Conservation (phyloP, 257 asterid genomes). For the Plantago ovata region DNA sequence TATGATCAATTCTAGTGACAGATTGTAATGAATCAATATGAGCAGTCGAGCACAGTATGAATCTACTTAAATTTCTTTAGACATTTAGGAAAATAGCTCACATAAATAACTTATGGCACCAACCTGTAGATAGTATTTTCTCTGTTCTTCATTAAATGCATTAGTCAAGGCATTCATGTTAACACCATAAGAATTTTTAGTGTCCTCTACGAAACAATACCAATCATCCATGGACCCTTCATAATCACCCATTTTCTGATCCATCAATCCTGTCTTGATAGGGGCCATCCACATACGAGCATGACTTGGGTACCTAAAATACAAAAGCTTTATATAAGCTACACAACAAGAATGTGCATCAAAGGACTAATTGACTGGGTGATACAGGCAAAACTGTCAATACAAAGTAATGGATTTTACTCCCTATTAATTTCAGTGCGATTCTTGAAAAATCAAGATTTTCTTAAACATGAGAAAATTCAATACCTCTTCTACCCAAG, state of each 20-base stretch:
- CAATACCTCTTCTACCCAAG: no score
- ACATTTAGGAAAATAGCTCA: not conserved
- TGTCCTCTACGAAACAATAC: slow-evolving; percentile 59
- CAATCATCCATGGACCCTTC: slow-evolving; percentile 73
- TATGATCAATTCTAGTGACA: not conserved
- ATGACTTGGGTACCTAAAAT: slow-evolving; percentile 94
- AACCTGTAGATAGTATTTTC: slow-evolving; percentile 85
- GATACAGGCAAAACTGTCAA: no score
- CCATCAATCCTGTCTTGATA: slow-evolving; percentile 63
- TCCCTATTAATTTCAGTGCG: not conserved
- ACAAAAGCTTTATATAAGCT: slow-evolving; percentile 18
- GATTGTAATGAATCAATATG: not conserved
- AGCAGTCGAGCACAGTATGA: not conserved
- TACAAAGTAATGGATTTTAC: no score
- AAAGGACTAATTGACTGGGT: not conserved
- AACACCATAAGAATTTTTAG: slow-evolving; percentile 70
- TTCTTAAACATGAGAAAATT: no score
- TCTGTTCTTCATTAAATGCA: slow-evolving; percentile 69
- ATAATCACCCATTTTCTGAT: slow-evolving; percentile 59
- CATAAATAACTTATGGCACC: slow-evolving; percentile 13
- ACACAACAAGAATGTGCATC: slow-evolving; percentile 2
- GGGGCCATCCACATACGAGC: slow-evolving; percentile 98
- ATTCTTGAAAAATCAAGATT: no score
- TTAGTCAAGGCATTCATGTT: slow-evolving; percentile 77
- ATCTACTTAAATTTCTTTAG: not conserved